Base-by-base conservation (phyloP, 305 asterid species). In the Withania somnifera region DNA sequence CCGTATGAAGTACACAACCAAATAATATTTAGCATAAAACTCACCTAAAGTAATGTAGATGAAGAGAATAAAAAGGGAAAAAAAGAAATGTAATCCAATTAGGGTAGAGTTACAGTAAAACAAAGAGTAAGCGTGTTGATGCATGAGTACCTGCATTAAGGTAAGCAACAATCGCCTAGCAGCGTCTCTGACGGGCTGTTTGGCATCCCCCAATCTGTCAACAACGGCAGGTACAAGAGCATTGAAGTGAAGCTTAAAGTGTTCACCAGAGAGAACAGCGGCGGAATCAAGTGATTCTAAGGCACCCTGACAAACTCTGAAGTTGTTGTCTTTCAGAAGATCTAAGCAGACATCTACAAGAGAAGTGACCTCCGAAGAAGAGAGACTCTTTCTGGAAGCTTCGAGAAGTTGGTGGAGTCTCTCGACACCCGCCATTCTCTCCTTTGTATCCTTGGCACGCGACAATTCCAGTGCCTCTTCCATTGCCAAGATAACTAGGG, bases 401-500 rank as follows among this genome's bases (percentile, higher is more conserved):
- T 96, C 99, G 60, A 96, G 95, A 20, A 91, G 96, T 82, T 96
- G 92, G 90, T 96, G 94, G 83, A 96, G 97, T 67, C 92, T 93
- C 90, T 95, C 99, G 51, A 94, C 99, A 24, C 97, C 99, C 2
- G 99, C 98, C 99, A 95, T 95, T 87, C 99, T 88, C 89, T 95
- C 97, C 89, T 95, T 95, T 26, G 99, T 95, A 88, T 95, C 99
- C 93, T 95, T 95, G 6, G 97, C 95, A 78, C 97, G 97, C 86
- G 93, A 93, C 89, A 91, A 86, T 84, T 94, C 99, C 78, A 96
- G 82, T 56, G 98, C 99, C 91, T 89, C 98, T 93, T 96, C 99
- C 99, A 96, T 96, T 42, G 80, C 60, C 22, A 28, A 32, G 77
- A 61, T 22, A 6, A 30, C 73, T 79, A 42, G 82, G 66, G 80